These are phyloP conservation scores for Phtheirospermum japonicum DNA, from an alignment of 257 asterid genomes.

Conservation along the genomic window DNA sequence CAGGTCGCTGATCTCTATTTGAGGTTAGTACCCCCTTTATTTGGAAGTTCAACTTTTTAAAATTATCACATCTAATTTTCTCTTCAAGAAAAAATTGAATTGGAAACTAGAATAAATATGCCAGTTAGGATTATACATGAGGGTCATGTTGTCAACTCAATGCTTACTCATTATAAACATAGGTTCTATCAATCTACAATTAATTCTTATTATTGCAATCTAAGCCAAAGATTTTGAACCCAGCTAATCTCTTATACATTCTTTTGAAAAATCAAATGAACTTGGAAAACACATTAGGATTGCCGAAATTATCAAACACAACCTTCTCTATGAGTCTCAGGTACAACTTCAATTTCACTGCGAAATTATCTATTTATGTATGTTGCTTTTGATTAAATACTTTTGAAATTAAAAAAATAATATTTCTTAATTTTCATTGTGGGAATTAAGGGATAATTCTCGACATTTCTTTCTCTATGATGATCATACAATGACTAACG, in stretches of 20 bases:
- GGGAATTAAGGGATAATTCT: too few relatives aligned
- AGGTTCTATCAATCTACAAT: conserved; percentile 10
- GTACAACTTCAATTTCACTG: not conserved
- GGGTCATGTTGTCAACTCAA: conserved; percentile 9
- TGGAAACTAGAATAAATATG: too few relatives aligned
- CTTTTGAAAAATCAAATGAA: not conserved
- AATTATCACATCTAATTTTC: too few relatives aligned
- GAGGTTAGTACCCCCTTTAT: too few relatives aligned
- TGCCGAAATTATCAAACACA: not conserved
- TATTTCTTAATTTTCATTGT: too few relatives aligned
- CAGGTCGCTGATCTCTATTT: too few relatives aligned
- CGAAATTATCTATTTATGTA: not conserved
- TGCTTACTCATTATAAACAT: conserved; percentile 13
- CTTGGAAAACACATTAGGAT: conserved; percentile 24
- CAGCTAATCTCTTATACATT: not conserved
- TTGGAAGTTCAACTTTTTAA: too few relatives aligned
- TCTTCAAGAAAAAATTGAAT: too few relatives aligned
- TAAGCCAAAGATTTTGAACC: conserved; percentile 20
- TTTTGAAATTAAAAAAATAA: too few relatives aligned
- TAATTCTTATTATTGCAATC: conserved; percentile 7
- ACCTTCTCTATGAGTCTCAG: not conserved
- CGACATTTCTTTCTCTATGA: not conserved
- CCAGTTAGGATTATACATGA: conserved; percentile 13
- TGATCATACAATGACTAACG: not conserved
- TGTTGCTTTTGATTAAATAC: too few relatives aligned